Conservation (phyloP, 2,329 filamentous ascomycete species). For the Seiridium unicorne region DNA sequence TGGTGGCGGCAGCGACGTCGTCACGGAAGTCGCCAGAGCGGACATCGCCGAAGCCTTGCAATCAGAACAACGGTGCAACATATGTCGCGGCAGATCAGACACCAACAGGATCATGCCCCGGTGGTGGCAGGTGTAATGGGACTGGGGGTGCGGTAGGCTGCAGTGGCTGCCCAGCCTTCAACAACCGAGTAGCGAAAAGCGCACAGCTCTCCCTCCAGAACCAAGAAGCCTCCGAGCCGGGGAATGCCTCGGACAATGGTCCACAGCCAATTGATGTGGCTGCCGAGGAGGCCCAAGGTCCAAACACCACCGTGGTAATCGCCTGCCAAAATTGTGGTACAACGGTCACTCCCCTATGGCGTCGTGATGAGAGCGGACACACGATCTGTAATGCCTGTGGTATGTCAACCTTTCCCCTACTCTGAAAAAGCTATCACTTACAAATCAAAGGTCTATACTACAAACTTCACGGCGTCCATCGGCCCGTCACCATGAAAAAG, state of each 20-base stretch:
- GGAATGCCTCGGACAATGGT: constrained; percentile 30
- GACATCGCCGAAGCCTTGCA: constrained; percentile 33
- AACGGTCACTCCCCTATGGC: constrained; percentile 94
- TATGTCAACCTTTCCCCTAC: constrained; percentile 46
- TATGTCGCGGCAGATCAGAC: constrained; percentile 77
- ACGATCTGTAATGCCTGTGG: constrained; percentile 99
- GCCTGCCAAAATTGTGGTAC: constrained; percentile 97
- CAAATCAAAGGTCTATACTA: constrained; percentile 75
- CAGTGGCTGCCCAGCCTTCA: constrained; percentile 93
- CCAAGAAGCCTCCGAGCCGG: constrained; percentile 27
- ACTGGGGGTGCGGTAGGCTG: constrained; percentile 94
- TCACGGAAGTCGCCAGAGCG: constrained; percentile 42
- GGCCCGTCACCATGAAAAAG: constrained; percentile 98
- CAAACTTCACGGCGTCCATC: constrained; percentile 90
- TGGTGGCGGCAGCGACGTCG: constrained; percentile 38
- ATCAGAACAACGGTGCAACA: constrained; percentile 53
- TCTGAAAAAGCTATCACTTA: not conserved
- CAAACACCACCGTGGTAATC: constrained; percentile 67
- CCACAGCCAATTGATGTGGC: constrained; percentile 48
- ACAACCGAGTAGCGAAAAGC: constrained; percentile 90
- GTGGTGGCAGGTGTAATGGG: constrained; percentile 91
- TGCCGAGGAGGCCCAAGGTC: constrained; percentile 38
- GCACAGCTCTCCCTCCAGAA: constrained; percentile 69
- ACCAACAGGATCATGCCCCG: constrained; percentile 85
- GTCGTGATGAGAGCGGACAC: constrained; percentile 89